phyloP scores from a whole-genome alignment of 2,329 filamentous ascomycete genomes.

The Fusarium compactum region DNA sequence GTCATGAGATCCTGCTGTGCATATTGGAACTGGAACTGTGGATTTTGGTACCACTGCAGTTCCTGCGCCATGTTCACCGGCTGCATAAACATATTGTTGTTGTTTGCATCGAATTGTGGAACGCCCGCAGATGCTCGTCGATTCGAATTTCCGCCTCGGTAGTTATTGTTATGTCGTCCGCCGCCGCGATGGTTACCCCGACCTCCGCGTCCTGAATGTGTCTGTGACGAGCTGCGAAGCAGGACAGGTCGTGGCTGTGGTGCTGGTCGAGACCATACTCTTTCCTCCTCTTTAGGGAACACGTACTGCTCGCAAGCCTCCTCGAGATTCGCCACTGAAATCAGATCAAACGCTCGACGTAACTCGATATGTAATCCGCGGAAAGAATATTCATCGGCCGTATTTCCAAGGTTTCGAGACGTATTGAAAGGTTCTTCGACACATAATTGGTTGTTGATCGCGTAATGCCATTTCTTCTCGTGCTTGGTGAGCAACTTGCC shows the following conservation, averaged over 20 bases:
- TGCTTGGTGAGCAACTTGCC: constrained; percentile 83
- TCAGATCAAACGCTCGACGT: constrained; percentile 85
- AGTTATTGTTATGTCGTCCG: constrained; percentile 61
- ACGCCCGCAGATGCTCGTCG: constrained; percentile 67
- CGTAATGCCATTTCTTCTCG: constrained; percentile 88
- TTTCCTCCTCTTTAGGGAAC: constrained; percentile 85
- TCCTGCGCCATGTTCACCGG: constrained; percentile 61
- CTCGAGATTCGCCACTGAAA: constrained; percentile 81
- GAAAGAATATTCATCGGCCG: constrained; percentile 94
- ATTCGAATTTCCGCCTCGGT: constrained; percentile 59
- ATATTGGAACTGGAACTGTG: constrained; percentile 57
- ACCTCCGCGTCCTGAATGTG: constrained; percentile 62
- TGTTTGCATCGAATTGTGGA: constrained; percentile 61
- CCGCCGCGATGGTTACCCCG: constrained; percentile 62
- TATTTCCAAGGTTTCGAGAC: constrained; percentile 91
- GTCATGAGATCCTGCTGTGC: constrained; percentile 56
- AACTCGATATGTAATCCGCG: constrained; percentile 91
- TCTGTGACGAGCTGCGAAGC: constrained; percentile 71
- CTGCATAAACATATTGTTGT: constrained; percentile 56
- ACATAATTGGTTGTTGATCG: constrained; percentile 85
- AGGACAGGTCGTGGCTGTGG: constrained; percentile 67
- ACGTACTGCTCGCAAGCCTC: constrained; percentile 90
- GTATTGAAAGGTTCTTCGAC: constrained; percentile 98
- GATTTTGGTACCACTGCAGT: constrained; percentile 62
- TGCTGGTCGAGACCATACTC: constrained; percentile 68